Evolutionary conservation across 106 monocot genomes (phyloP).

Genomic region (Allium fistulosum): DNA sequence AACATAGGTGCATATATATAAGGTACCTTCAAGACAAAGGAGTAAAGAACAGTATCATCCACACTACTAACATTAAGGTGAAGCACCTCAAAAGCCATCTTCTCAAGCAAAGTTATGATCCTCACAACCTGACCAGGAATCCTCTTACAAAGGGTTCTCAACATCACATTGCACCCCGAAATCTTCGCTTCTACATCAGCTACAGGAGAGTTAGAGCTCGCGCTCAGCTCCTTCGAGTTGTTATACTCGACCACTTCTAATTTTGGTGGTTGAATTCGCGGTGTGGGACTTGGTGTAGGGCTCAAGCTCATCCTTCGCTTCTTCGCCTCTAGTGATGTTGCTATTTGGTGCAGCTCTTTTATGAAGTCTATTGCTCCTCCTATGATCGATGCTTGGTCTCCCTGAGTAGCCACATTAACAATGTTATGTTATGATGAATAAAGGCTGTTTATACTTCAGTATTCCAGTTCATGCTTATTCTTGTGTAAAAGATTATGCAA

Average conservation of each 20-base stretch:
- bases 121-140: slow-evolving; percentile 51
- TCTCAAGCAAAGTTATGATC: slow-evolving; percentile 51
- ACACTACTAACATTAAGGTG: slow-evolving; percentile 81
- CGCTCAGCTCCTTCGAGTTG: slow-evolving; percentile 48
- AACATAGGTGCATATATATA: no score
- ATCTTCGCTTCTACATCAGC: slow-evolving; percentile 91
- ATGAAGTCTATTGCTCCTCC: slow-evolving; percentile 96
- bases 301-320: slow-evolving; percentile 62
- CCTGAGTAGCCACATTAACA: slow-evolving; percentile 19
- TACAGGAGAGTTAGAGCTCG: slow-evolving; percentile 60
- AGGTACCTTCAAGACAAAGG: slow-evolving; percentile 73
- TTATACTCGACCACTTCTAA: slow-evolving; percentile 3
- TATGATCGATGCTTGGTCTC: slow-evolving; percentile 88
- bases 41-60: slow-evolving; percentile 89
- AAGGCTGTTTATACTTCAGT: neutral
- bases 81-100: slow-evolving; percentile 58
- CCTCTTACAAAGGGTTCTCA: slow-evolving; percentile 60
- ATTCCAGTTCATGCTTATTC: neutral
- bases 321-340: slow-evolving; percentile 61
- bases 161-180: slow-evolving; percentile 63
- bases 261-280: slow-evolving; percentile 24
- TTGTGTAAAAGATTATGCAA: neutral
- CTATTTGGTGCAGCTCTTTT: slow-evolving; percentile 68
- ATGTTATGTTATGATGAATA: neutral
- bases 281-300: slow-evolving; percentile 54